Percentiles rank a stretch among this genome's conserved stretches.
These are phyloP conservation scores for Tuber umbilicatum DNA, from an alignment of 495 filamentous ascomycete genomes.

Conservation along the genomic window DNA sequence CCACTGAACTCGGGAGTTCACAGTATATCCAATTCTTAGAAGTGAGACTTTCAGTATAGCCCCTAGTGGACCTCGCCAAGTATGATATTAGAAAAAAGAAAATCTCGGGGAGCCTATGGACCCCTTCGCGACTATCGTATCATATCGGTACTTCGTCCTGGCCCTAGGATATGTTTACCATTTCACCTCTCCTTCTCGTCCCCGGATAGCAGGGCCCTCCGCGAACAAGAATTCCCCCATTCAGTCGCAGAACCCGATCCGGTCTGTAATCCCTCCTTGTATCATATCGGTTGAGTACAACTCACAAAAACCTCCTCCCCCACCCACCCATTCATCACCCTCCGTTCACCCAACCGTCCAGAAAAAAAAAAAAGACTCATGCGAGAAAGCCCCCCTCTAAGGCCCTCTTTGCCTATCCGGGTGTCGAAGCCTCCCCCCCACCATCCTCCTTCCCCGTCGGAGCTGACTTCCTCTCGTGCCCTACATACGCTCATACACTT, in stretches of 20 bases:
- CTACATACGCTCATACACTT: background rate
- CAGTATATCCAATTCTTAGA: too few species aligned
- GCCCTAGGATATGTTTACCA: background rate
- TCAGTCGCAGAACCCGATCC: background rate
- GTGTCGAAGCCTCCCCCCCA: background rate
- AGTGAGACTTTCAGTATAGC: too few species aligned
- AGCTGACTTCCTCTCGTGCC: background rate
- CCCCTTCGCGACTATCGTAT: too few species aligned
- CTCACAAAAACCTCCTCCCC: too few species aligned
- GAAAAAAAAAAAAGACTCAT: background rate
- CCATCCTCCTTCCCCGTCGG: too few species aligned
- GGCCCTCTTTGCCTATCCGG: background rate
- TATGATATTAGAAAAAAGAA: too few species aligned
- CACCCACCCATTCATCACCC: background rate
- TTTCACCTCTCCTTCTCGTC: background rate
- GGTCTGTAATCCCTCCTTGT: background rate
- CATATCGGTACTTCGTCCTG: too few species aligned
- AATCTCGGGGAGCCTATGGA: too few species aligned
- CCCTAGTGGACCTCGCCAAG: too few species aligned
- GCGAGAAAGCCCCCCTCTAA: background rate
- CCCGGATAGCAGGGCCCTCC: background rate
- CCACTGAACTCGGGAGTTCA: too few species aligned
- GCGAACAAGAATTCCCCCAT: too few species aligned
- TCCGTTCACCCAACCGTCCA: background rate
- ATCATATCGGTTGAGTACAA: background rate